Base-by-base conservation (phyloP, 2,329 filamentous ascomycete genomes). In the Verticillium isaacii region DNA sequence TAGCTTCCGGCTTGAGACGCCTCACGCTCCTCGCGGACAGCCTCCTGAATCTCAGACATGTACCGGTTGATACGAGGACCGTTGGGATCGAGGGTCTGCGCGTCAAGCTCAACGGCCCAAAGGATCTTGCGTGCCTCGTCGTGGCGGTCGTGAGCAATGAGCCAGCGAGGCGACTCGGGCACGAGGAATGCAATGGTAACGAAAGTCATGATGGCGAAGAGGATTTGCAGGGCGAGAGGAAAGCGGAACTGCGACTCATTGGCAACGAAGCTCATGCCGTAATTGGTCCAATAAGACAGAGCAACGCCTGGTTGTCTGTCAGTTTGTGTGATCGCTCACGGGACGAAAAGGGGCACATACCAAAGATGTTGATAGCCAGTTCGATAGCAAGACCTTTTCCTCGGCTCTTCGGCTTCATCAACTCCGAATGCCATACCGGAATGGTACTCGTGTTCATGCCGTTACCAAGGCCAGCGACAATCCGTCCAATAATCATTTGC, bases 91-190 rank as follows among this genome's bases (percentile, higher is more conserved):
- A 72, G 65, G 1, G 63, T 63, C 34, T 52, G 62, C 14, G 71
- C 70, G n/a, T 74, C 62, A 19, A 66, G 64, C 11, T 72, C 69
- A 2, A 76, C 67, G 15, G 71, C 66, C 70, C 70, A 72, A 5
- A 69, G 69, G 45, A 77, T 71, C 37, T 72, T 68, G 0, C 73
- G 69, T 6, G 78, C 78, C 29, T 80, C 78, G 56, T 79, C 77
- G 36, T 78, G 75, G 7, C 77, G 70, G 64, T 79, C 78, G 45
- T 87, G 79, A n/a, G 80, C 75, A 23, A 79, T 73, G 0, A 79
- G 70, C 76, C 77, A 79, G 45, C 77, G 73, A 4, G 81, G 80
- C 0, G 76, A 78, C 65, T 83, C 80, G 0, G 77, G 77, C 39
- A 45, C 39, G 5, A 80, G 66, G 54, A 76, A 68, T 1, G 73